Conservation (phyloP, 345 rosid species). For the Eucalyptus globulus region DNA sequence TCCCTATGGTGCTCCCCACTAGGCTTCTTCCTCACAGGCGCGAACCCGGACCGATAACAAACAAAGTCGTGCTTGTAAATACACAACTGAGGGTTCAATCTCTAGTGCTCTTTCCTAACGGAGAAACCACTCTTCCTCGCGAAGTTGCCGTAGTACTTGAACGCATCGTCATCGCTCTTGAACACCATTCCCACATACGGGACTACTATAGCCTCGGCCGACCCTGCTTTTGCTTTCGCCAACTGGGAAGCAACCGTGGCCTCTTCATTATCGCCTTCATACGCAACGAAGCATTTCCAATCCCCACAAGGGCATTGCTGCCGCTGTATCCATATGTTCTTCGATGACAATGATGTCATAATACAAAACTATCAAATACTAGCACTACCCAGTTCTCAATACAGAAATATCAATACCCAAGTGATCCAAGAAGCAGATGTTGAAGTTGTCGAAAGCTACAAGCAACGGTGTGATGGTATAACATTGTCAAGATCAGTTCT, state of each 20-base stretch:
- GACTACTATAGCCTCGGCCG: slow-evolving; percentile 24
- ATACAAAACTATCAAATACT: background rate
- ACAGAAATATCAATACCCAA: background rate
- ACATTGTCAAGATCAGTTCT: background rate
- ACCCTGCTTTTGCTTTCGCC: slow-evolving; percentile 28
- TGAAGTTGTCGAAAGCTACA: background rate
- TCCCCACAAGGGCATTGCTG: slow-evolving; percentile 97
- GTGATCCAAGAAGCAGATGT: background rate
- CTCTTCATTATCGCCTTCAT: slow-evolving; percentile 51
- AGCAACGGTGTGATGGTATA: background rate
- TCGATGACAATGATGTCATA: background rate
- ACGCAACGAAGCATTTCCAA: slow-evolving; percentile 70
- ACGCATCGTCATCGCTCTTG: slow-evolving; percentile 62
- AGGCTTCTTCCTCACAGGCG: slow-evolving; percentile 77
- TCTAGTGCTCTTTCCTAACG: slow-evolving; percentile 66
- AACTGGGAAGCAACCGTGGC: slow-evolving; percentile 20
- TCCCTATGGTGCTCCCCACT: slow-evolving; percentile 86
- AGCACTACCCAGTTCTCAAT: background rate
- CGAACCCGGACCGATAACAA: slow-evolving; percentile 77
- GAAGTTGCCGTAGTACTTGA: slow-evolving; percentile 67
- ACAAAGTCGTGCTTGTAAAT: slow-evolving; percentile 81
- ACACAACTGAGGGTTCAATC: slow-evolving; percentile 77
- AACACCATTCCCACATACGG: slow-evolving; percentile 87
- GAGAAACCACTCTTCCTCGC: slow-evolving; percentile 87
- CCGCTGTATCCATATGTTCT: slow-evolving; percentile 69